Evolutionary conservation across 148 eudicot species (phyloP).

Genomic region (Dysphania ambrosioides): DNA sequence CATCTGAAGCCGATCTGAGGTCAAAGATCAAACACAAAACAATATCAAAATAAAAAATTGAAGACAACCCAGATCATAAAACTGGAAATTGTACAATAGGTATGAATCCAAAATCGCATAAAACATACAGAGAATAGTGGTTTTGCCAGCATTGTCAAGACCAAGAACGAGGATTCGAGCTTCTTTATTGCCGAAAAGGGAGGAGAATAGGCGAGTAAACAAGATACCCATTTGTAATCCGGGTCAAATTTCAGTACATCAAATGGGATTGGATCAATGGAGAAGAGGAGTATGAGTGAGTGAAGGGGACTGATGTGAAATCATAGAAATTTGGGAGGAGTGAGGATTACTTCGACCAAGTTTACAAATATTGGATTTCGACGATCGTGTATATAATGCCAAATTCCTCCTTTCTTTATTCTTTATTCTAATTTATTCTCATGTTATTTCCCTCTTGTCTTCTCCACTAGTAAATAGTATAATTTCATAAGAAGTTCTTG

Average conservation of each 20-base stretch:
- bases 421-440: too few relatives aligned
- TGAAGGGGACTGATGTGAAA: too few relatives aligned
- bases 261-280: background rate
- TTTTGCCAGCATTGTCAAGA: slow-evolving; percentile 99
- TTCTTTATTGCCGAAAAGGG: slow-evolving; percentile 85
- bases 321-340: too few relatives aligned
- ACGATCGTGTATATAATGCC: too few relatives aligned
- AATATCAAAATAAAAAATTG: slow-evolving; percentile 15
- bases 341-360: too few relatives aligned
- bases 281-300: too few relatives aligned
- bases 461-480: too few relatives aligned
- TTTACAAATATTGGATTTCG: too few relatives aligned
- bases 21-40: slow-evolving; percentile 17
- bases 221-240: slow-evolving; percentile 59
- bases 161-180: slow-evolving; percentile 98
- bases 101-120: slow-evolving; percentile 8
- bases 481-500: too few relatives aligned
- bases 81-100: background rate
- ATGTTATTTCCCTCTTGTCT: too few relatives aligned
- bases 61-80: slow-evolving; percentile 28
- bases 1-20: slow-evolving; percentile 99
- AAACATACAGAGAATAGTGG: slow-evolving; percentile 86
- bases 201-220: slow-evolving; percentile 75
- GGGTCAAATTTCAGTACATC: slow-evolving; percentile 22
- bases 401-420: too few relatives aligned